Evolutionary conservation across 192 early-diverging fungal species (phyloP), one percentile per base, ranked within the genome.

Genomic region (Helicostylum pulchrum): DNA sequence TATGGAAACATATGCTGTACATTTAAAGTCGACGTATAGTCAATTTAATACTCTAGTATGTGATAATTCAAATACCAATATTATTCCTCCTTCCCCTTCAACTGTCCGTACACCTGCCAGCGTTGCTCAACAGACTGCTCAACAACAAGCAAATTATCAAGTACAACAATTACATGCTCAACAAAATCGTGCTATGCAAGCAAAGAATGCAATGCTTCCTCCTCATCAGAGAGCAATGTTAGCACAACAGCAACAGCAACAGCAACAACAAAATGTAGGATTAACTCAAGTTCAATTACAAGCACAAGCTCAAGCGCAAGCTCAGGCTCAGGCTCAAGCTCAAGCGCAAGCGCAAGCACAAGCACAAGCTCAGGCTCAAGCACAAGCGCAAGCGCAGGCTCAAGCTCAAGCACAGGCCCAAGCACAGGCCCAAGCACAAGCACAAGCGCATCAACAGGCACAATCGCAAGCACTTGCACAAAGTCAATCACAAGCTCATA

Each of bases 1-100:
- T 17, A 68, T 76, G 66, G 69, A 76, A 20, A 71, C 68, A 32
- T 76, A 71, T 43, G 47, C 68, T 1, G 46, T 70, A 26, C 74
- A 76, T 39, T 50, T 76, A 17, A 76, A 76, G 31, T 68, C 65
- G 17, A 62, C 63, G 3, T 76, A 71, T 51, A 58, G 64, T 7
- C 50, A 59, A 47, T 70, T 71, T 56, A 76, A 76, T 23, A 67
- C 54, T 50, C 56, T 76, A 14, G 12, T 76, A 9, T 75, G 68
- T 32, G 73, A 75, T 61, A 66, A 65, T 44, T 64, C 66, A 15
- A 42, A 64, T 32, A 43, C 59, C 17, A 70, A 68, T 45, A 44
- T 48, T 15, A 26, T 26, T 3, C 54, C 68, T 50, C 65, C 54
- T n/a, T 57, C 64, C n/a, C 54, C 68, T 44, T 47, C 62, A 0